Conservation (phyloP, 1,284 basidiomycete genomes). For the Trichosporon faecale region DNA sequence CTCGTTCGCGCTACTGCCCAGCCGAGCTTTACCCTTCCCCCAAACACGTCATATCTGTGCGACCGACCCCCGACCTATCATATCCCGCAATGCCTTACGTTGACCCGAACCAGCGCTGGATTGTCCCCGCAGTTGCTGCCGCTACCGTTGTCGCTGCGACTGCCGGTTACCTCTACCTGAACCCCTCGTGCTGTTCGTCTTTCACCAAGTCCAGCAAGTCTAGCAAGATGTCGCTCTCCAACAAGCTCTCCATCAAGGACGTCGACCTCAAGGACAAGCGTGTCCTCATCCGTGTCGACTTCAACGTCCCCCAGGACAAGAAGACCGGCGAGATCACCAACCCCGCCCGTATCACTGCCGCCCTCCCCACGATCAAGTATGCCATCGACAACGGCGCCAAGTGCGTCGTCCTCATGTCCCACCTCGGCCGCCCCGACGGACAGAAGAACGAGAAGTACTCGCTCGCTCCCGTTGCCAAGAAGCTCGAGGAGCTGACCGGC, state of each 20-base stretch:
- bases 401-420: constrained; percentile 91
- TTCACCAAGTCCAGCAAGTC: neutral
- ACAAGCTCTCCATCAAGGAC: constrained; percentile 90
- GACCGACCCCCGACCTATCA: constrained; percentile 7
- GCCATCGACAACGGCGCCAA: constrained; percentile 84
- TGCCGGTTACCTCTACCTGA: neutral
- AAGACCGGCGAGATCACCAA: constrained; percentile 84
- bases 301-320: constrained; percentile 82
- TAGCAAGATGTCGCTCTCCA: constrained; percentile 84
- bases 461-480: constrained; percentile 73
- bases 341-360: constrained; percentile 92
- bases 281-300: constrained; percentile 95
- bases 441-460: constrained; percentile 86
- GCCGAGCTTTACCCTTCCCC: neutral
- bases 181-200: neutral
- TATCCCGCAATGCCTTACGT: constrained; percentile 1
- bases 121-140: constrained; percentile 10
- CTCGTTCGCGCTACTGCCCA: neutral
- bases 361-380: constrained; percentile 92
- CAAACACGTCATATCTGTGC: constrained; percentile 9
- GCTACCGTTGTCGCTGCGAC: constrained; percentile 3
- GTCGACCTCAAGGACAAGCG: constrained; percentile 76
- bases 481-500: constrained; percentile 67
- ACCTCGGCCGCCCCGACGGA: constrained; percentile 95
- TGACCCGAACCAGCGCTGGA: constrained; percentile 6